These are phyloP conservation scores for Taiozyma sp. DNA, from an alignment of 1,139 yeast genomes.

Conservation along the genomic window DNA sequence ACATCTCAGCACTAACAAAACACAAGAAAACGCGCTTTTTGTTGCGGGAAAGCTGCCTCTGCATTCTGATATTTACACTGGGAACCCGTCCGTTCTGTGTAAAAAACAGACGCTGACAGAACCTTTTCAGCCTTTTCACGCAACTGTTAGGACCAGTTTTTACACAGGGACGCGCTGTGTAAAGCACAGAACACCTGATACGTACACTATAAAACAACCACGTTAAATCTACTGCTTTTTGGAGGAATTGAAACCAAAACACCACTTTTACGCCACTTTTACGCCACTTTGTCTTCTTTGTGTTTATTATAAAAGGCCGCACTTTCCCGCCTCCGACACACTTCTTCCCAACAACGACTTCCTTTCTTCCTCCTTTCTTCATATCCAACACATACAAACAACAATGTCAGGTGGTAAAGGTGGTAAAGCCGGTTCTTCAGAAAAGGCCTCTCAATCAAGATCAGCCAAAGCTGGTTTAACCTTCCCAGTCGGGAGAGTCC, in stretches of 20 bases:
- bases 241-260: neutral
- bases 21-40: neutral
- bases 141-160: neutral
- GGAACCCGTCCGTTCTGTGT: neutral
- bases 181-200: neutral
- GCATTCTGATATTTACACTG: neutral
- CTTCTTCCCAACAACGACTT: neutral
- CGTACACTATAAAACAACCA: too few relatives aligned
- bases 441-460: conserved; percentile 95
- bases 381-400: conserved; percentile 14
- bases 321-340: neutral
- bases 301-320: neutral
- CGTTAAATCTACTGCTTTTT: too few relatives aligned
- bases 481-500: conserved; percentile 99
- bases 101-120: neutral
- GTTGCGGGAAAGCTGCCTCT: too few relatives aligned
- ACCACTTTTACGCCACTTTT: neutral
- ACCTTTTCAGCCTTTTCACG: neutral
- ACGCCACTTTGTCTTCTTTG: too few relatives aligned
- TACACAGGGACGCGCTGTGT: neutral
- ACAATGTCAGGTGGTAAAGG: conserved; percentile 99
- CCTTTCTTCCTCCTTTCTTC: conserved; percentile 3
- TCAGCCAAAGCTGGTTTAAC: conserved; percentile 98
- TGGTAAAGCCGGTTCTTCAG: conserved; percentile 89
- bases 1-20: neutral